These are phyloP conservation scores for Stephania cephalantha DNA, from an alignment of 164 flowering plant genomes.

Conservation along the genomic window DNA sequence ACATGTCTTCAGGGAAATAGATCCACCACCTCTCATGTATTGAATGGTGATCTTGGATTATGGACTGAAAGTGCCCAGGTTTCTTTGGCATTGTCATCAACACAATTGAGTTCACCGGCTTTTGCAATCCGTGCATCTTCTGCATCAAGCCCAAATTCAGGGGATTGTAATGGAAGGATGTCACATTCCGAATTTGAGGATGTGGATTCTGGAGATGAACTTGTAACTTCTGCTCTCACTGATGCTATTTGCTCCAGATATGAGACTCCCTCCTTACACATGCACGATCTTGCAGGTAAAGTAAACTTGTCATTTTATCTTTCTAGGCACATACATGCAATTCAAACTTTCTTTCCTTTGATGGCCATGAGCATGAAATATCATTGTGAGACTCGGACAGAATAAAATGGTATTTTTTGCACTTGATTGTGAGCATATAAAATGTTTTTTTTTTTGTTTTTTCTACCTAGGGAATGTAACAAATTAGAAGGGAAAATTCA, in stretches of 20 bases:
- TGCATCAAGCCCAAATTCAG: constrained; percentile 41
- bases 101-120: constrained; percentile 28
- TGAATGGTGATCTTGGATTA: constrained; percentile 28
- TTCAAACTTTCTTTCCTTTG: not conserved
- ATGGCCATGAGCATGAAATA: not conserved
- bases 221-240: constrained; percentile 23
- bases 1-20: constrained; percentile 40
- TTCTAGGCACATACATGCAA: not conserved
- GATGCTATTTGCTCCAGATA: constrained; percentile 18
- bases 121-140: constrained; percentile 30
- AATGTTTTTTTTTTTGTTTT: not conserved
- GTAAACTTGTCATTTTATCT: too few relatives aligned
- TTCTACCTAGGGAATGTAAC: not conserved
- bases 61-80: constrained; percentile 24
- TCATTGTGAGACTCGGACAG: not conserved
- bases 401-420: constrained; percentile 6
- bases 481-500: not conserved
- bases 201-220: constrained; percentile 35
- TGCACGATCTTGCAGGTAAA: constrained; percentile 25
- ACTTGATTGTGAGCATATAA: not conserved
- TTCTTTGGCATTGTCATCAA: constrained; percentile 22
- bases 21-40: constrained; percentile 30
- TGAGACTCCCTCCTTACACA: constrained; percentile 19
- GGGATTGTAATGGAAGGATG: constrained; percentile 34
- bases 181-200: constrained; percentile 40